Evolutionary conservation across 2,329 filamentous ascomycete genomes (phyloP).

Genomic region (Aspergillus arachidicola): DNA sequence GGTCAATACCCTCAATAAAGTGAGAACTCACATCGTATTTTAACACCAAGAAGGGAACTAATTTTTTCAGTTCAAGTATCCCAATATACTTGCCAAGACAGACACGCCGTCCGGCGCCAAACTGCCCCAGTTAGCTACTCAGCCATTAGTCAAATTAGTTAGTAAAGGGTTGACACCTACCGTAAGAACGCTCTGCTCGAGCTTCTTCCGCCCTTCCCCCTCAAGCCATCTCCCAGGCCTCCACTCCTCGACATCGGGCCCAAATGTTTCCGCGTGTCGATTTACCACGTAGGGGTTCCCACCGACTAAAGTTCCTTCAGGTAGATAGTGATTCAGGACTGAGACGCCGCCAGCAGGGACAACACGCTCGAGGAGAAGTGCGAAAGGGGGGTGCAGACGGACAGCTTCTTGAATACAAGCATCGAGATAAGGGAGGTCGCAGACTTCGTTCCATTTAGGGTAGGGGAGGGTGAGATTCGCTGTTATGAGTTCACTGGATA

Average conservation of each 20-base stretch:
- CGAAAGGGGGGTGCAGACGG: conserved; percentile 42
- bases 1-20: not conserved
- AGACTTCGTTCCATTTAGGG: conserved; percentile 15
- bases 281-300: conserved; percentile 20
- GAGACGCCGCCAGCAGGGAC: conserved; percentile 8
- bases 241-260: conserved; percentile 24
- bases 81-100: conserved; percentile 19
- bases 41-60: conserved; percentile 22
- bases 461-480: not conserved
- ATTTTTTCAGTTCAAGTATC: conserved; percentile 25
- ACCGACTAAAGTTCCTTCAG: conserved; percentile 14
- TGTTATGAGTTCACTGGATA: too few relatives aligned
- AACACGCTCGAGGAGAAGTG: conserved; percentile 22
- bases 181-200: conserved; percentile 21
- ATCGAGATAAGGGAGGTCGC: conserved; percentile 49
- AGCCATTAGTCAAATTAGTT: too few relatives aligned
- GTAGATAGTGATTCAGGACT: conserved; percentile 10
- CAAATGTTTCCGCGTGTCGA: conserved; percentile 21
- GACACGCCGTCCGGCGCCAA: conserved; percentile 13
- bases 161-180: conserved; percentile 10
- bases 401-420: conserved; percentile 54
- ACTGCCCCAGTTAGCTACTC: conserved; percentile 9
- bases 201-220: conserved; percentile 3
- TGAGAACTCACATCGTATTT: conserved; percentile 22
- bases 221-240: conserved; percentile 26